These are phyloP conservation scores for Phytophthora europaea DNA, from an alignment of 352 stramenopile species.

Conservation along the genomic window DNA sequence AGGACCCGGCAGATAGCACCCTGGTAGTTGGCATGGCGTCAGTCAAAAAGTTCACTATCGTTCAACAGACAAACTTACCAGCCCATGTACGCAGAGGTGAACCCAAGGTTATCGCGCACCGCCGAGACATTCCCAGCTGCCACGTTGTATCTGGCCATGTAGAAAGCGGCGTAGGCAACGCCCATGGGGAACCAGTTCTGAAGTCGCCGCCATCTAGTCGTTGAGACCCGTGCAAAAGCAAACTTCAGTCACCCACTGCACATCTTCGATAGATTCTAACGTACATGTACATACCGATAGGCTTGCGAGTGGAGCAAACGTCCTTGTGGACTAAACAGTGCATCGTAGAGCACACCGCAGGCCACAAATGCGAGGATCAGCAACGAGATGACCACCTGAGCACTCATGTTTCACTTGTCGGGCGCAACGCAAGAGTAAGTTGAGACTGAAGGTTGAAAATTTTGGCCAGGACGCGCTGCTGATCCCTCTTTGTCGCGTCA, in stretches of 20 bases:
- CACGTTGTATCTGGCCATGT: slow-evolving; percentile 85
- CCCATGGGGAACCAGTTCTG: slow-evolving; percentile 86
- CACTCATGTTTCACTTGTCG: neutral
- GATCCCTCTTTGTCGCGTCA: slow-evolving; percentile 5
- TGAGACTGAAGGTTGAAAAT: neutral
- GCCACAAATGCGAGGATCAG: slow-evolving; percentile 70
- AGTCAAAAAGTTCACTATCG: neutral
- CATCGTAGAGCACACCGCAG: slow-evolving; percentile 65
- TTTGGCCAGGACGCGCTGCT: neutral
- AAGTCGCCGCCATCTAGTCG: slow-evolving; percentile 64
- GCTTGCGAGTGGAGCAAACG: slow-evolving; percentile 61
- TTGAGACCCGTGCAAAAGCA: neutral
- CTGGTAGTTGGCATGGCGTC: slow-evolving; percentile 9
- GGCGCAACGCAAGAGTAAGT: neutral
- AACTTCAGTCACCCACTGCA: neutral
- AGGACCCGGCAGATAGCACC: slow-evolving; percentile 68
- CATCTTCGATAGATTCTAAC: neutral
- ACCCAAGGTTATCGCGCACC: slow-evolving; percentile 56
- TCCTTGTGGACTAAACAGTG: slow-evolving; percentile 64
- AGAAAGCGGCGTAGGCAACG: slow-evolving; percentile 78
- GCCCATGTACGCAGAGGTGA: slow-evolving; percentile 69
- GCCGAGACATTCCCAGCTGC: slow-evolving; percentile 71
- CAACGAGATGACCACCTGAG: slow-evolving; percentile 56
- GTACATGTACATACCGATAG: slow-evolving; percentile 50
- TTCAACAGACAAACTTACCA: slow-evolving; percentile 39